Evolutionary conservation across 1,139 yeast genomes (phyloP), one percentile per base, ranked within the genome.

Genomic region (Wickerhamomyces sp.): DNA sequence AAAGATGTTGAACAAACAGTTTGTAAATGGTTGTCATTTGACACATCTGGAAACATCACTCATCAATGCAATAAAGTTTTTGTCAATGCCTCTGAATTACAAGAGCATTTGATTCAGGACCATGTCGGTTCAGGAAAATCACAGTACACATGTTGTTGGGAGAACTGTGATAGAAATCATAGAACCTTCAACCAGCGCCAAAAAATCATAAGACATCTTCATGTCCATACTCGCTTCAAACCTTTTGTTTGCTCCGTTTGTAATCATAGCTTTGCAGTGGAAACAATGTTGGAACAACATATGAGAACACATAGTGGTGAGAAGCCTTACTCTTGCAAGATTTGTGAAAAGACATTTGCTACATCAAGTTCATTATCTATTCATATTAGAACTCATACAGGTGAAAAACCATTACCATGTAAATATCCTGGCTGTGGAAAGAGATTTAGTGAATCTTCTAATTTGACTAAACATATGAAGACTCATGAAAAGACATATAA

Each of bases 281-380:
- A 70, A 36, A 70, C 77, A 10, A 78, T 77, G 40, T 56, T 77
- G 24, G 67, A 67, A 9, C 81, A 77, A 33, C 98, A 92, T 60
- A 60, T 75, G 62, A 68, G 98, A 35, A 81, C 78, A 1, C 98
- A 92, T 58, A 84, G 96, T 1, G 97, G 97, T 4, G 97, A 85
- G 47, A 86, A 85, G 58, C 97, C 97, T 1, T 74, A 52, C 40
- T 63, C 65, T 45, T 89, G 97, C 61, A 60, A 69, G 4, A 60
- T 74, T 1, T 89, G 97, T 59, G 78, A 77, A 8, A 77, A 81
- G 42, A 59, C 69, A 16, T 89, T 90, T 63, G 72, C 79, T 2
- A 75, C 78, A 3, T 64, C 74, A 22, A 68, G 78, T 9, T 77
- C 81, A 7, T 55, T 76, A 25, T 68, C 74, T 13, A 77, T 77